Percentiles rank a stretch among this genome's conserved stretches.
Evolutionary conservation across 148 eudicot genomes (phyloP).

Genomic region (Diospyros kaki): DNA sequence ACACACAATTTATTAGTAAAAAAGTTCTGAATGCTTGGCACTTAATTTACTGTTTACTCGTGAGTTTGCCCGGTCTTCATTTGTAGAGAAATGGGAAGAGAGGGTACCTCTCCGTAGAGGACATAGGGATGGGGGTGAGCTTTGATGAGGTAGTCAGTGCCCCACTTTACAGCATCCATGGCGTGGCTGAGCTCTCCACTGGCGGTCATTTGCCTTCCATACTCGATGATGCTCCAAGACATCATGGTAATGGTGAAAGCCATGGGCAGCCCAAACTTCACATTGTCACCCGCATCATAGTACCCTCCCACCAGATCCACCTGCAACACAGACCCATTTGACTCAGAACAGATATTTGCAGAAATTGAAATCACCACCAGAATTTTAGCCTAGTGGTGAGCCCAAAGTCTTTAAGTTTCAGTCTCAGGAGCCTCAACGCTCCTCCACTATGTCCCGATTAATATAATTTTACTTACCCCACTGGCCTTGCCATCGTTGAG

Average conservation of each 20-base stretch:
- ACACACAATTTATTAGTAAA: no score
- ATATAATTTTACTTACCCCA: conserved; percentile 47
- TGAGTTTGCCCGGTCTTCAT: no score
- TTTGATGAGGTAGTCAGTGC: conserved; percentile 91
- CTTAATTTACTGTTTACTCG: no score
- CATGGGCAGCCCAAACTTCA: conserved; percentile 95
- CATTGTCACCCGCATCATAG: conserved; percentile 99
- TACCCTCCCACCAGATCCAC: conserved; percentile 99
- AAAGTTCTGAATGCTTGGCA: no score
- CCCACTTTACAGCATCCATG: conserved; percentile 92
- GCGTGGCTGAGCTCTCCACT: conserved; percentile 84
- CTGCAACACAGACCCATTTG: conserved; percentile 26
- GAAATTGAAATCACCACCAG: no score
- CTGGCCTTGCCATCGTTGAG: conserved; percentile 74
- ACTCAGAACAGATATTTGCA: no score
- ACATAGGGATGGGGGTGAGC: conserved; percentile 93
- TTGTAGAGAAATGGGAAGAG: no score
- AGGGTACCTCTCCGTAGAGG: conserved; percentile 88
- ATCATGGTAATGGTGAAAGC: conserved; percentile 92
- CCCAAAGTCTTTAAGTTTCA: no score
- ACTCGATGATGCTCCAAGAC: conserved; percentile 97
- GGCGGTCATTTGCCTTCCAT: conserved; percentile 68
- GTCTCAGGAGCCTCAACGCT: no score
- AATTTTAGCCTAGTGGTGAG: no score
- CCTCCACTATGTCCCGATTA: no score